Evolutionary conservation across 768 basidiomycete genomes (phyloP), one percentile per base, ranked within the genome.

Genomic region (Myochromella boudieri): DNA sequence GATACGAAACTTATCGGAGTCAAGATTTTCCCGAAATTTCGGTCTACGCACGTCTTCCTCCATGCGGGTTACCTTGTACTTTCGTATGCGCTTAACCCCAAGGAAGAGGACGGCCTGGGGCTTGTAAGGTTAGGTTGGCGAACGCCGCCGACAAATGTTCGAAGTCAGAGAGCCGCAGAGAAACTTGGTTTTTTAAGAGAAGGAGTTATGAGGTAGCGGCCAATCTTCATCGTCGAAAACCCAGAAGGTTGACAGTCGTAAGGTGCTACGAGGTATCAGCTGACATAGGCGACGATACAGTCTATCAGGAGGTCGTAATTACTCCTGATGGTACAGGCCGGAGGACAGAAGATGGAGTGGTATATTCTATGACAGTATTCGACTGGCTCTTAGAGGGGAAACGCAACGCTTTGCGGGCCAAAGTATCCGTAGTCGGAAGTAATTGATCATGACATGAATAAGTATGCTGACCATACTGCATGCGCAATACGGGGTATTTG

Each of bases 201-300:
- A 25, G 54, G 57, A 1, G 44, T 53, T 21, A 58, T 58, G 57
- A 46, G 54, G 57, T 55, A 29, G 20, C 8, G 2, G 44, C 37
- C n/a, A 6, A 17, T 18, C 20, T 34, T 20, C n/a, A 17, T 26
- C 24, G 15, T 2, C 17, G 15, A 12, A 8, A 7, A 18, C 6
- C n/a, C 26, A 18, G n/a, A 25, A 1, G 21, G 17, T 2, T 37
- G 8, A 18, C 11, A 14, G 22, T 11, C n/a, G 38, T 21, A 12
- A 58, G 57, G 42, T 58, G 57, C 37, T 58, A 58, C 46, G 53
- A 58, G 28, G 57, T 58, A n/a, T 54, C 51, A 4, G 45, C 42
- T 3, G 48, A 49, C 8, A 15, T 53, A 6, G 38, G 38, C 5
- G 53, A 42, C 3, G 34, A 45, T 17, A 52, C 51, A 11, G 51